Percentiles rank a stretch among this genome's conserved stretches.
Evolutionary conservation across 768 basidiomycete species (phyloP).

Genomic region (Cystobasidium onofrii): DNA sequence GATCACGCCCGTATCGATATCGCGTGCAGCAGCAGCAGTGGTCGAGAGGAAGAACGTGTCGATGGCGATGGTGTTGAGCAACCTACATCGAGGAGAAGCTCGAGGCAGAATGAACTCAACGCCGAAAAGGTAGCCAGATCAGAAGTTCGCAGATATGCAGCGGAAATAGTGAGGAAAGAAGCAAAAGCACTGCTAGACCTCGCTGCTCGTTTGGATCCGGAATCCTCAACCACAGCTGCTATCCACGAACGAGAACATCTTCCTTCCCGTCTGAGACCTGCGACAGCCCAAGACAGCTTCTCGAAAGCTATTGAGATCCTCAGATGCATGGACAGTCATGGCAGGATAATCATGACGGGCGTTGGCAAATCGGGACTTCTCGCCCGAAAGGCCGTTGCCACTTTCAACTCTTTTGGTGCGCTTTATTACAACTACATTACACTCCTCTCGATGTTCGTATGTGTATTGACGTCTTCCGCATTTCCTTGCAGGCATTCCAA

Average conservation of each 20-base stretch:
- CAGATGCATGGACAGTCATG: slow-evolving; percentile 32
- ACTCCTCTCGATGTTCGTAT: neutral
- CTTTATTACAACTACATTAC: neutral
- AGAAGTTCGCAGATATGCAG: slow-evolving; percentile 34
- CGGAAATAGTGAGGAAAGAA: slow-evolving; percentile 38
- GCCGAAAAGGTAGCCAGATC: neutral
- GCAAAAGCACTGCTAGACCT: slow-evolving; percentile 42
- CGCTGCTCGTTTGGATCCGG: slow-evolving; percentile 35
- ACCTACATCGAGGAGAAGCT: neutral
- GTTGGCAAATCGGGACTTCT: slow-evolving; percentile 42
- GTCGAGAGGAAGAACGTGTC: neutral
- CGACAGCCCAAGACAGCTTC: slow-evolving; percentile 10
- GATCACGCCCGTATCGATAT: neutral
- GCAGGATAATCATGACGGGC: slow-evolving; percentile 40
- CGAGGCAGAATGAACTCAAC: no score
- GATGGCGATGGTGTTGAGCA: neutral
- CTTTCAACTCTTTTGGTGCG: slow-evolving; percentile 41
- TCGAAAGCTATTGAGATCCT: slow-evolving; percentile 33
- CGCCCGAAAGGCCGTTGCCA: slow-evolving; percentile 41
- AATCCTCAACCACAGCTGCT: neutral
- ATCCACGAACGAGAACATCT: slow-evolving; percentile 12
- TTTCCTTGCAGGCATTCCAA: slow-evolving; percentile 36
- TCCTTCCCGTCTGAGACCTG: neutral
- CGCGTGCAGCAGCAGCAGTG: neutral
- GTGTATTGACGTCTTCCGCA: neutral